Percentiles rank a stretch among this genome's conserved stretches.
Evolutionary conservation across 1,139 yeast species (phyloP).

Genomic region (Pichia sp.): DNA sequence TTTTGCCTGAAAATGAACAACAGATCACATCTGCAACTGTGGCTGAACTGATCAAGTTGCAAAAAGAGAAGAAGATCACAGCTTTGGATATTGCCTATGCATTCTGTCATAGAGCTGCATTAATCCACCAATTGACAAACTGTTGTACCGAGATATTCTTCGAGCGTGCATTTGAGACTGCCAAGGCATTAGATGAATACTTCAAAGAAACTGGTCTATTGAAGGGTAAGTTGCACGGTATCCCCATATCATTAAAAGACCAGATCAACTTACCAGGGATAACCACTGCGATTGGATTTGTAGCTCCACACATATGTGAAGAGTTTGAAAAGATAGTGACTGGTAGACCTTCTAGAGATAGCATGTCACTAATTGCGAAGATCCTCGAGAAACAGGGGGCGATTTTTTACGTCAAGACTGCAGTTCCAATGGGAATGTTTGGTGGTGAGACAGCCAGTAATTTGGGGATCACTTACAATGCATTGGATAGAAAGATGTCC

Average conservation of each 20-base stretch:
- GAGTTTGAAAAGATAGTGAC: constrained; percentile 18
- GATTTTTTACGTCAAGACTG: constrained; percentile 48
- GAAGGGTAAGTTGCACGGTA: constrained; percentile 58
- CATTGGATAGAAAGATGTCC: constrained; percentile 37
- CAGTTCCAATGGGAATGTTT: constrained; percentile 54
- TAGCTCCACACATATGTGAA: constrained; percentile 30
- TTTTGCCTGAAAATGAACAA: constrained; percentile 22
- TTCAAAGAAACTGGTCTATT: constrained; percentile 29
- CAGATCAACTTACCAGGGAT: constrained; percentile 42
- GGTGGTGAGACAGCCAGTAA: constrained; percentile 42
- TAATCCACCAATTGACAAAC: constrained; percentile 50
- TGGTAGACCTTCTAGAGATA: constrained; percentile 11
- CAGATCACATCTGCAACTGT: constrained; percentile 19
- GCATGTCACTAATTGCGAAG: constrained; percentile 34
- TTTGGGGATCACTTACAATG: constrained; percentile 43
- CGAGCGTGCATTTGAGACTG: constrained; percentile 34
- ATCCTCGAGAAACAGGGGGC: constrained; percentile 43
- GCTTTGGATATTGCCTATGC: constrained; percentile 42
- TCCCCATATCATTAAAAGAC: constrained; percentile 57
- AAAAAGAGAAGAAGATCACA: constrained; percentile 30
- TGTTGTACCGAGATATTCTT: constrained; percentile 38
- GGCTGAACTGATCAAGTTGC: constrained; percentile 7
- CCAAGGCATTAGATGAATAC: constrained; percentile 39
- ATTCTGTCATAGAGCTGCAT: constrained; percentile 49
- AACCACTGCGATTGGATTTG: constrained; percentile 40